phyloP scores from a whole-genome alignment of 208 protist genomes.

The Strigomonas culicis region DNA sequence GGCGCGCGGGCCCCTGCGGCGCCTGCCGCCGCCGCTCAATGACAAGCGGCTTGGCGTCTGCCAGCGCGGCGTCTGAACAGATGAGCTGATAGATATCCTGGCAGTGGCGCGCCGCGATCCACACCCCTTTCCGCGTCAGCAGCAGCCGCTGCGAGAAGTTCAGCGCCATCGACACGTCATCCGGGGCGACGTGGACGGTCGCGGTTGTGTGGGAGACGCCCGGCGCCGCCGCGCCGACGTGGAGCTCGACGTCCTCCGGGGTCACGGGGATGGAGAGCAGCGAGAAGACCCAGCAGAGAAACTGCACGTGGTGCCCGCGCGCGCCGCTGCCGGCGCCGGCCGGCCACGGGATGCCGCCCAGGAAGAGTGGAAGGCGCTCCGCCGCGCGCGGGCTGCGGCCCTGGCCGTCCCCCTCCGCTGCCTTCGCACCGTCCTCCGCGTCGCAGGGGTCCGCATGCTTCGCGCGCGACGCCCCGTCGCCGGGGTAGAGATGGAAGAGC shows the following conservation, averaged over 20 bases:
- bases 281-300: slow-evolving; percentile 1
- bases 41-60: neutral
- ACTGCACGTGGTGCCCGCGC: too few species aligned
- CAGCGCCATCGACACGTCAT: slow-evolving; percentile 24
- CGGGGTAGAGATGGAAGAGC: neutral
- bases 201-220: too few species aligned
- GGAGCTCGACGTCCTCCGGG: neutral
- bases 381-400: too few species aligned
- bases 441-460: neutral
- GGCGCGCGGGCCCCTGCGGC: too few species aligned
- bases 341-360: too few species aligned
- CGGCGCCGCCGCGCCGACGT: too few species aligned
- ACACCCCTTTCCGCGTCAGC: slow-evolving; percentile 21
- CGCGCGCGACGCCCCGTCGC: neutral
- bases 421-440: neutral
- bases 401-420: neutral
- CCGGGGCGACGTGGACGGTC: slow-evolving; percentile 9
- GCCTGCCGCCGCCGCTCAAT: too few species aligned
- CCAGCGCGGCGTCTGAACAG: neutral
- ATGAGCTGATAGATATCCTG: neutral
- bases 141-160: slow-evolving; percentile 30
- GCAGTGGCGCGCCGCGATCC: slow-evolving; percentile 9
- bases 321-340: too few species aligned
- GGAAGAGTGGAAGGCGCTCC: too few species aligned
- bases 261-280: neutral